Evolutionary conservation across 2,329 filamentous ascomycete species (phyloP).

Genomic region (Myriosclerotinia duriaeana): DNA sequence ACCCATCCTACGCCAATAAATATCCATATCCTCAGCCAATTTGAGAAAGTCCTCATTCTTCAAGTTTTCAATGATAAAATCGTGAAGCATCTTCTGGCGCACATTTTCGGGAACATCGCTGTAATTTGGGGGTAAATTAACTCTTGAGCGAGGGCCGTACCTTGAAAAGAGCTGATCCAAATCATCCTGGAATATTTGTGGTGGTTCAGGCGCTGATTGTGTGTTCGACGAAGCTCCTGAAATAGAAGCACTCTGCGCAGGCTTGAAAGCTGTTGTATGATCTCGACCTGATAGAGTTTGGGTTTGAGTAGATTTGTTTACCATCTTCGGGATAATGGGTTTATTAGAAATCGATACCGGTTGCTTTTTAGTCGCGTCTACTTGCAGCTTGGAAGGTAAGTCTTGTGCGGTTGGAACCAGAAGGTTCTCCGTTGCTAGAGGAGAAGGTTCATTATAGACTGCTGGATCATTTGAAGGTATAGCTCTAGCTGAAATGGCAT

Average conservation of each 20-base stretch:
- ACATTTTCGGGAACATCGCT: slow-evolving; percentile 41
- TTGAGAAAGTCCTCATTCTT: slow-evolving; percentile 50
- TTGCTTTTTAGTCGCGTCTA: slow-evolving; percentile 24
- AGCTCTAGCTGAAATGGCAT: not conserved
- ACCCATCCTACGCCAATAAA: slow-evolving; percentile 50
- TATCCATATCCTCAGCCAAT: slow-evolving; percentile 51
- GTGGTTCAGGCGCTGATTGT: not conserved
- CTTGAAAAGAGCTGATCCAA: slow-evolving; percentile 5
- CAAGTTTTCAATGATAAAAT: slow-evolving; percentile 52
- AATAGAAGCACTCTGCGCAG: not conserved
- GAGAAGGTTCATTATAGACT: slow-evolving; percentile 19
- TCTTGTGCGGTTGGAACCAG: slow-evolving; percentile 25
- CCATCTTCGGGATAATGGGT: slow-evolving; percentile 33
- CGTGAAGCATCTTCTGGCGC: slow-evolving; percentile 47
- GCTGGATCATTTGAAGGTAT: not conserved
- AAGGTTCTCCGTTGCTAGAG: slow-evolving; percentile 31
- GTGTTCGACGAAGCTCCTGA: not conserved
- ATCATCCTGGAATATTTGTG: slow-evolving; percentile 3
- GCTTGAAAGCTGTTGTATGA: slow-evolving; percentile 23
- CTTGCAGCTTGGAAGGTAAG: slow-evolving; percentile 30
- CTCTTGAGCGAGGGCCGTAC: slow-evolving; percentile 2
- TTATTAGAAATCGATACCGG: slow-evolving; percentile 19
- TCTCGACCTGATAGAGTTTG: slow-evolving; percentile 29
- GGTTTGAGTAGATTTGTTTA: slow-evolving; percentile 39
- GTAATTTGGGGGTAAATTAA: slow-evolving; percentile 6